These are phyloP conservation scores for Eudorina sp. DNA, from an alignment of 139 green algal genomes.

Conservation along the genomic window DNA sequence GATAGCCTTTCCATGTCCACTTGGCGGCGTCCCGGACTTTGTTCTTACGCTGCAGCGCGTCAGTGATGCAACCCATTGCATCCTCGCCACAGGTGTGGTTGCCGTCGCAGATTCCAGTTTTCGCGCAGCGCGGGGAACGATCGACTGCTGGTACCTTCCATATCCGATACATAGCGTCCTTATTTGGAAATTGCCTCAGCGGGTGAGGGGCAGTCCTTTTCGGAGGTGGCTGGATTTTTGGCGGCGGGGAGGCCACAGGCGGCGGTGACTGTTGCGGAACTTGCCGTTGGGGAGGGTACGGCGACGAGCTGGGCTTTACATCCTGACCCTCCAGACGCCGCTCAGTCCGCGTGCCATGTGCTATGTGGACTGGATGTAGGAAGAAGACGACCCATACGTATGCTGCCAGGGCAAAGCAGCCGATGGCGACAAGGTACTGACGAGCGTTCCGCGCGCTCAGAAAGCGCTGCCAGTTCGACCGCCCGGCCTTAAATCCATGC, in stretches of 20 bases:
- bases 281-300: neutral
- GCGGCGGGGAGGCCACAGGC: neutral
- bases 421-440: neutral
- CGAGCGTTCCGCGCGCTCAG: neutral
- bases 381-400: conserved; percentile 30
- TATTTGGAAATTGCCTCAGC: conserved; percentile 27
- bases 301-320: neutral
- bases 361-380: neutral
- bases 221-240: no score
- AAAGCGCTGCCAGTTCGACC: conserved; percentile 7
- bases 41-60: conserved; percentile 51
- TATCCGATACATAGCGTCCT: conserved; percentile 47
- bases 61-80: conserved; percentile 69
- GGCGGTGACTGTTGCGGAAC: neutral
- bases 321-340: neutral
- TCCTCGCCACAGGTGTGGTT: conserved; percentile 57
- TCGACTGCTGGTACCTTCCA: conserved; percentile 60
- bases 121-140: conserved; percentile 68
- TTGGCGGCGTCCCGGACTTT: conserved; percentile 64
- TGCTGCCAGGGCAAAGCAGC: neutral
- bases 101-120: conserved; percentile 79
- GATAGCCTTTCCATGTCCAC: conserved; percentile 83
- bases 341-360: neutral
- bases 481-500: neutral
- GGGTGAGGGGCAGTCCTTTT: neutral